A percentile compares a stretch with the other conserved stretches of the same genome.
Conservation (phyloP, 2,329 filamentous ascomycete species). For the Fusarium compactum region DNA sequence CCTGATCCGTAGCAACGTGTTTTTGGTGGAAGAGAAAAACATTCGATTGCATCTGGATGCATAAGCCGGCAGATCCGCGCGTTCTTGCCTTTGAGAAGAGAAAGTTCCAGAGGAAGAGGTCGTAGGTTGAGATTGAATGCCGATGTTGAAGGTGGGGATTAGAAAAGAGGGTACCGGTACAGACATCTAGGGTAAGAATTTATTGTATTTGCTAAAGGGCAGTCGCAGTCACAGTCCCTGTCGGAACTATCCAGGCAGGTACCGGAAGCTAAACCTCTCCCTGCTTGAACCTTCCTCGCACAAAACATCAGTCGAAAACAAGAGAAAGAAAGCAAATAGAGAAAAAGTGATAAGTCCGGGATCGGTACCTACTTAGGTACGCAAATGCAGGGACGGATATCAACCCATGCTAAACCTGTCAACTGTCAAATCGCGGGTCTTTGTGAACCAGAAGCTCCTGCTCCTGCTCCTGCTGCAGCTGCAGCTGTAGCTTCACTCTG, state of each 20-base stretch:
- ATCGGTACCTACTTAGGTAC: no score
- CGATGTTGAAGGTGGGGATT: conserved; percentile 19
- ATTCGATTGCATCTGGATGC: conserved; percentile 16
- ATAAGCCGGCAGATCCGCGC: conserved; percentile 19
- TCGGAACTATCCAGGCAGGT: not conserved
- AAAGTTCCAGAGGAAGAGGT: not conserved
- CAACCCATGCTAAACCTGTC: not conserved
- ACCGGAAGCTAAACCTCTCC: conserved; percentile 12
- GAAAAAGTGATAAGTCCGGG: not conserved
- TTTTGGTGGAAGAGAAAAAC: conserved; percentile 12
- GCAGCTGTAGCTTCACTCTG: conserved; percentile 2
- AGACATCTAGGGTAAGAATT: not conserved
- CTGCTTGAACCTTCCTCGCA: conserved; percentile 12
- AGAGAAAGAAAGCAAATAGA: conserved; percentile 14
- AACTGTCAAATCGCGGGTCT: conserved; percentile 1
- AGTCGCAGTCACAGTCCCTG: not conserved
- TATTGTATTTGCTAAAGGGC: not conserved
- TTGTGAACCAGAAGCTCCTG: not conserved
- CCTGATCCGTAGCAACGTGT: conserved; percentile 36
- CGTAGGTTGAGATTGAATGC: not conserved
- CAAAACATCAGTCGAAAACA: not conserved
- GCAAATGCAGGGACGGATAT: not conserved
- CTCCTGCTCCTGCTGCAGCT: not conserved
- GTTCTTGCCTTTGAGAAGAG: not conserved
- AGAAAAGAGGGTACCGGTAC: not conserved